Conservation (phyloP, 345 rosid species). For the Lepidium didymum region DNA sequence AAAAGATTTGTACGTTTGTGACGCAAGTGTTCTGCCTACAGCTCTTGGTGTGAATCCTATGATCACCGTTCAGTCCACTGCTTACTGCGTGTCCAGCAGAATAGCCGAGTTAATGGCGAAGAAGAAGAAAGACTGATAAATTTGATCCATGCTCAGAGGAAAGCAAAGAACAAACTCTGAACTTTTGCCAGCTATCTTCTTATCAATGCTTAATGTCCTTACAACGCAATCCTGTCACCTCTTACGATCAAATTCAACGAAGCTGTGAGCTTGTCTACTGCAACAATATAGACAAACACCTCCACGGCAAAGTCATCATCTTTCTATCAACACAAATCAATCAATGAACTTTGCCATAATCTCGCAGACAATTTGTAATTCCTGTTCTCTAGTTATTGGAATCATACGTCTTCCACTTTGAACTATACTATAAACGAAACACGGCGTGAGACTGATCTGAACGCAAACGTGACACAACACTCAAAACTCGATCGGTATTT, state of each 20-base stretch:
- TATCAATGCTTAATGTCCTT: too few relatives aligned
- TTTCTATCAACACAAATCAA: neutral
- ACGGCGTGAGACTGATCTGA: too few relatives aligned
- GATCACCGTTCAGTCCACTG: conserved; percentile 47
- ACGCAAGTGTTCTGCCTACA: conserved; percentile 39
- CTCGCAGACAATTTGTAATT: neutral
- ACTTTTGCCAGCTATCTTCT: too few relatives aligned
- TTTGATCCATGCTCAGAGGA: too few relatives aligned
- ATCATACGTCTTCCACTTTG: too few relatives aligned
- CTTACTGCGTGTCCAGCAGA: conserved; percentile 45
- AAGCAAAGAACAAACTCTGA: too few relatives aligned
- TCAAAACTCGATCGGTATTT: neutral
- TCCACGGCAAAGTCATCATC: neutral
- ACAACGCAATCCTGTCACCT: too few relatives aligned
- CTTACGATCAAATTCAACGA: neutral
- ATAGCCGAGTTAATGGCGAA: conserved; percentile 24
- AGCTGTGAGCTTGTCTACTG: neutral
- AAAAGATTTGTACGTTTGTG: conserved; percentile 38
- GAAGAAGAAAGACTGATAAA: conserved; percentile 2
- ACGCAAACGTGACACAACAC: neutral
- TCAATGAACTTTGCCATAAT: neutral
- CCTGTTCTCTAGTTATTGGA: neutral
- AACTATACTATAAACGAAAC: too few relatives aligned
- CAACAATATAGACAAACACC: neutral
- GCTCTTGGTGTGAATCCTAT: conserved; percentile 50